These are phyloP conservation scores for Eleusine indica DNA, from an alignment of 176 grass and related monocot species.

Conservation along the genomic window DNA sequence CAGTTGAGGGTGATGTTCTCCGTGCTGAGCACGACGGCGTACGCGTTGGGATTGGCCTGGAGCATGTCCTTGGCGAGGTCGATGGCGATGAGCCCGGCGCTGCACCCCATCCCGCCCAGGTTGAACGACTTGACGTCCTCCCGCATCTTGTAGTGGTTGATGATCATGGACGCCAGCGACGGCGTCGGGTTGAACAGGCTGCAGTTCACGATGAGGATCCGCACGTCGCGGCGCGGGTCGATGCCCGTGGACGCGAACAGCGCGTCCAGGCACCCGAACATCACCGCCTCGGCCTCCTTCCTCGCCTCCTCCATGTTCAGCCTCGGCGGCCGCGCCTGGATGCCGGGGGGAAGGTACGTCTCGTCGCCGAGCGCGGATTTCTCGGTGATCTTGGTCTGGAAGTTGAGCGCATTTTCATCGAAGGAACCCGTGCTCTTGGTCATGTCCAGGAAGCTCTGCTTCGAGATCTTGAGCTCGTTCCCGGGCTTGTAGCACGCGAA, in stretches of 20 bases:
- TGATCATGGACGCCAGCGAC: conserved; percentile 76
- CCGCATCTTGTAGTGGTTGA: conserved; percentile 72
- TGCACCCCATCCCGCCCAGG: conserved; percentile 81
- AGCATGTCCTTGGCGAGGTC: conserved; percentile 82
- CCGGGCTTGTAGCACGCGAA: conserved; percentile 78
- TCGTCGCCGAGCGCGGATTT: conserved; percentile 67
- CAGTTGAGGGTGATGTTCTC: conserved; percentile 83
- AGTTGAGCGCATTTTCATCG: conserved; percentile 52
- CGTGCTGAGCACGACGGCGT: conserved; percentile 72
- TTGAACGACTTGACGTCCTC: conserved; percentile 78
- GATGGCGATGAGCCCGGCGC: conserved; percentile 73
- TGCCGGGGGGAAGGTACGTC: conserved; percentile 62
- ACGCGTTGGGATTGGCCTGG: conserved; percentile 57
- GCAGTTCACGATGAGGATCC: conserved; percentile 76
- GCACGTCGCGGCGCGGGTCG: conserved; percentile 63
- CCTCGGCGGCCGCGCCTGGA: conserved; percentile 61
- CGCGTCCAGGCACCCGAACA: conserved; percentile 77
- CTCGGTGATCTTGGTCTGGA: conserved; percentile 76
- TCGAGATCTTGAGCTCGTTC: conserved; percentile 66
- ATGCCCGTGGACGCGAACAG: conserved; percentile 55
- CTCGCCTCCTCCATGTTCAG: conserved; percentile 72
- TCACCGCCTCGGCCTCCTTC: conserved; percentile 64
- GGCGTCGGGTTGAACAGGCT: conserved; percentile 84
- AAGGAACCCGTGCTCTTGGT: conserved; percentile 59
- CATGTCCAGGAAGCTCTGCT: conserved; percentile 64